Base-by-base conservation (phyloP, 163 green algal species). In the Scenedesmus sp. region DNA sequence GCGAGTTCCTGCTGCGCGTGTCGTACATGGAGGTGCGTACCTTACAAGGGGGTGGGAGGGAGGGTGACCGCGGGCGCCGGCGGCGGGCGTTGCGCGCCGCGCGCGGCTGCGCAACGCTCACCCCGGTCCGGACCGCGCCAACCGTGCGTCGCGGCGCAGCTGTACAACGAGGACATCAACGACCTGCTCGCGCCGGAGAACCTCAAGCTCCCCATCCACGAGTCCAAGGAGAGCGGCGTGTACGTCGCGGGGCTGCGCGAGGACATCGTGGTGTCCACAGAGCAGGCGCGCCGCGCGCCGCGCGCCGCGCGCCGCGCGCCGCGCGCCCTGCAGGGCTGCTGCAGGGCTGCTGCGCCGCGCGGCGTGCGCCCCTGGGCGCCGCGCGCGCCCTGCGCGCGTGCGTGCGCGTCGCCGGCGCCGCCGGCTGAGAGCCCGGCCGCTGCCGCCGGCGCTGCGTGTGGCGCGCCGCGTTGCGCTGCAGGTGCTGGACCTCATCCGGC, bases 131-230 rank as follows among this genome's bases (percentile, higher is more conserved):
- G n/a, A n/a, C n/a, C 39, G 39, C 39, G 39, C 39, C 7, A 47
- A 47, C 39, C 7, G 7, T 47, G 39, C 39, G 7, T 47, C 39
- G 6, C 39, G 6, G 6, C 60, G 77, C 89, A 97, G 93, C 78
- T 98, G 18, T 99, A 99, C 90, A 99, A 99, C 71, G 95, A 99
- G 86, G 94, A 98, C 64, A 91, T 98, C 39, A 96, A 96, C 42
- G 95, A 99, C 84, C 88, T 99, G 58, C 88, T 98, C 69, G 84
- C 89, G 0, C 86, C 86, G 0, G 90, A 93, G 22, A 94, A 94
- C 72, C 81, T 84, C 34, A 97, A 95, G 84, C 90, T 99, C 76
- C 92, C 90, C 34, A 91, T 99, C 18, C 92, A 99, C 42, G 94
- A 98, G 85, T 93, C 71, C 83, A 91, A 91, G 70, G 94, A 98